Conservation (phyloP, 768 basidiomycete species). For the Suillus sp. region DNA sequence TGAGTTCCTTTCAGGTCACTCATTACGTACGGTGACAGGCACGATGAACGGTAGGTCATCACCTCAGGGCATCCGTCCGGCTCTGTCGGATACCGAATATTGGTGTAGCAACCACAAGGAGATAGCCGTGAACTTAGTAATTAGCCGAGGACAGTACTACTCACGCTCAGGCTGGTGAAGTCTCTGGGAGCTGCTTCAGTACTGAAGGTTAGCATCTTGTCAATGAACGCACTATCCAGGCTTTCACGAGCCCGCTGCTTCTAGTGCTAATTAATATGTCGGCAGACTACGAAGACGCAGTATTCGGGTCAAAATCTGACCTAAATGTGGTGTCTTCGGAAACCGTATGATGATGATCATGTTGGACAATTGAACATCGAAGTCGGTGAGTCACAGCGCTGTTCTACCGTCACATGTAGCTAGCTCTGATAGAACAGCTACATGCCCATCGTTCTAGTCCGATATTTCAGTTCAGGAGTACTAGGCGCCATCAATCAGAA, state of each 20-base stretch:
- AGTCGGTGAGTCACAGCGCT: not conserved
- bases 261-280: not conserved
- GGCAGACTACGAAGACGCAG: not conserved
- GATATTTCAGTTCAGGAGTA: not conserved
- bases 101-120: too few relatives aligned
- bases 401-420: not conserved
- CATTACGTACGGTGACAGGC: not conserved
- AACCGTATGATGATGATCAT: too few relatives aligned
- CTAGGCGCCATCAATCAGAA: not conserved
- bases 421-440: not conserved
- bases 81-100: too few relatives aligned
- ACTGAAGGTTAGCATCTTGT: not conserved
- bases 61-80: too few relatives aligned
- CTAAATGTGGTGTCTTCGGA: too few relatives aligned
- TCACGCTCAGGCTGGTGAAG: too few relatives aligned
- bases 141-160: too few relatives aligned
- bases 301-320: not conserved
- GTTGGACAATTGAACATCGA: not conserved
- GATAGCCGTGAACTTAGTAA: too few relatives aligned
- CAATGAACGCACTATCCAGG: not conserved
- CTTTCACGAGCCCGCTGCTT: not conserved
- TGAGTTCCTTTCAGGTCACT: too few relatives aligned
- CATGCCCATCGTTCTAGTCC: not conserved
- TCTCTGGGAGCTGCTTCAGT: too few relatives aligned
- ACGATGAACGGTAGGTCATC: too few relatives aligned